Evolutionary conservation across 2,329 filamentous ascomycete species (phyloP), one percentile per base, ranked within the genome.

Genomic region (Microascus cirrosus): DNA sequence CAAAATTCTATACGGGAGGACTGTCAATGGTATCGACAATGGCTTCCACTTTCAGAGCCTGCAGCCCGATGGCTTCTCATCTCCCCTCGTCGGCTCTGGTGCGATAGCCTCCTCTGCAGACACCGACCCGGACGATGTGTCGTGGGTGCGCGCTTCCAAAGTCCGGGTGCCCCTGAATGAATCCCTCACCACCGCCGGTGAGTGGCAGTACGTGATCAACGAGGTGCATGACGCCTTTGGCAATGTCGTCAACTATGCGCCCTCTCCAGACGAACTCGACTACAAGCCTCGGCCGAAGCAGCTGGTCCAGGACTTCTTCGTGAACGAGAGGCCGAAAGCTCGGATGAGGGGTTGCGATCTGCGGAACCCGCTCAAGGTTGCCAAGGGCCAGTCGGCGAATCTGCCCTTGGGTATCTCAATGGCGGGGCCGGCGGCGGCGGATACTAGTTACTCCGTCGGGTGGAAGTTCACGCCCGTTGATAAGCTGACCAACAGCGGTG

Each of bases 1-100:
- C 62, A 92, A 92, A 68, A 89, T 99, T 64, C 89, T 90, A 64
- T 99, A 99, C 71, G 94, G 90, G 65, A 87, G 91, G 57, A 86
- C 85, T 7, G 85, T 96, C 64, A 96, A 97, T 64, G 84, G 85
- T 61, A 86, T 89, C 62, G 85, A 95, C 62, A 85, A 86, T 64
- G 89, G 89, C 60, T 90, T 92, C 63, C 90, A 93, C 61, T 93
- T 95, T 64, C 92, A 97, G 71, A 96, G 90, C 66, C 83, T 99
- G 52, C 92, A 96, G 65, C 92, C 94, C 0, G 91, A 96, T 54
- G 89, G 89, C 39, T 86, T 92, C 65, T 77, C 81, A 2, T 95
- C 90, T 1, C 90, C 91, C 1, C 75, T 95, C 39, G 73, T 87
- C 52, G 77, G 81, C 1, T 79, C 79, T 22, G 79, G 78, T 20